phyloP scores from a whole-genome alignment of 169 alveolate genomes.

The Perkinsus marinus region DNA sequence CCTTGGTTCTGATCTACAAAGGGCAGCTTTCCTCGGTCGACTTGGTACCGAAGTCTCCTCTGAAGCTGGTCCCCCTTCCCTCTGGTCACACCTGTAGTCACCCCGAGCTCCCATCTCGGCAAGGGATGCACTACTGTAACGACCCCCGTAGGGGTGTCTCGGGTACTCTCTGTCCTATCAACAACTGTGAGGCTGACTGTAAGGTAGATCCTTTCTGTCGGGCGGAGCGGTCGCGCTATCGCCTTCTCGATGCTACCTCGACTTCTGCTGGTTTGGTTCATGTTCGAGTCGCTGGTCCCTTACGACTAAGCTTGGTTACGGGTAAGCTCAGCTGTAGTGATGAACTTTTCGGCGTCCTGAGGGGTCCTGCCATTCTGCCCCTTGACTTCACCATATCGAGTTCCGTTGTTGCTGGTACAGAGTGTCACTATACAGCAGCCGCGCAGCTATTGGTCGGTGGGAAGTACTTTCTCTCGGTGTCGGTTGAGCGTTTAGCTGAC shows the following conservation, averaged over 20 bases:
- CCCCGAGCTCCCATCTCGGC: not conserved
- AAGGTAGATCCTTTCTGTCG: not conserved
- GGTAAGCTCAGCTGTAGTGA: not conserved
- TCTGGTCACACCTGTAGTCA: not conserved
- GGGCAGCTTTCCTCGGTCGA: not conserved
- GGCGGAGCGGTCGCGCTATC: not conserved
- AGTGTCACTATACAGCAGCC: not conserved
- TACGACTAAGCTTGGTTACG: not conserved
- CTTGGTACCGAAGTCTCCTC: not conserved
- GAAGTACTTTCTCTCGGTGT: not conserved
- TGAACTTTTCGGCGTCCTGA: not conserved
- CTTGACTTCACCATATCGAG: not conserved
- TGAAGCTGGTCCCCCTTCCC: not conserved
- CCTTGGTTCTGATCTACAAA: not conserved
- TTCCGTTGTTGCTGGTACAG: not conserved
- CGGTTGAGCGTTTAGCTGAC: not conserved
- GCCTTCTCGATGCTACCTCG: not conserved
- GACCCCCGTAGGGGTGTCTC: not conserved
- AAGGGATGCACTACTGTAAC: not conserved
- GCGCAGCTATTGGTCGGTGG: not conserved
- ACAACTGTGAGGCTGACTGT: not conserved
- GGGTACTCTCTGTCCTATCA: not conserved
- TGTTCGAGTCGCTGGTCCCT: not conserved
- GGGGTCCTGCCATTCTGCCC: not conserved
- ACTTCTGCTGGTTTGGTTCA: not conserved